Evolutionary conservation across 2,329 filamentous ascomycete species (phyloP), one percentile per base, ranked within the genome.

Genomic region (Coniochaeta hoffmannii): DNA sequence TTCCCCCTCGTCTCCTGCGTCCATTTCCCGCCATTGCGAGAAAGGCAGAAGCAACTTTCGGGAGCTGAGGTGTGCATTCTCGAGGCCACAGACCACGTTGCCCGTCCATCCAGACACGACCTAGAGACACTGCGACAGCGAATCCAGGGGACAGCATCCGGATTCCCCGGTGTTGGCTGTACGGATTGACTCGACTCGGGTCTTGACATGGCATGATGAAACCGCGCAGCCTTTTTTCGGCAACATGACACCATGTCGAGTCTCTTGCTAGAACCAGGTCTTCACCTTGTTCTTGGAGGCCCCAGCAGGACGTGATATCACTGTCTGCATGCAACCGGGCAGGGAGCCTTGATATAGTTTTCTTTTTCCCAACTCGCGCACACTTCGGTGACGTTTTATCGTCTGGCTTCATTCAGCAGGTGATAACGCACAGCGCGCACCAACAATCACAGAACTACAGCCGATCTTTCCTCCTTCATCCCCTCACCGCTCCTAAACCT

Each of bases 401-500:
- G 41, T 46, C 24, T 46, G 19, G 41, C 19, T 22, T 46, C 30
- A 8, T 8, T 4, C 24, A 46, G 19, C 41, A 26, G 1, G 14
- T 46, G 19, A 41, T 41, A 41, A 41, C n/a, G 36, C 36, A 22
- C 7, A 41, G 36, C 41, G 15, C 2, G 24, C 19, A 26, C 38
- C 22, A 22, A 46, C 41, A 15, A 46, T 26, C 41, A 46, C 3
- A 12, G 22, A 46, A 28, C 22, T 24, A 46, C 41, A 46, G 41
- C 14, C 19, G 41, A 46, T 46, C 41, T 28, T 46, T 11, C 41
- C 22, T 10, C 15, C 41, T 46, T 46, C 41, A 46, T 22, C 41
- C 26, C 41, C 24, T 51, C 49, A 51, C 49, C 49, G 49, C 49
- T n/a, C 49, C 49, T 50, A n/a, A 22, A 32, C 49, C n/a, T n/a